Percentiles rank a stretch among this genome's conserved stretches.
phyloP scores from a whole-genome alignment of 1,284 basidiomycete species.

The Sanghuangporus sanghuang region DNA sequence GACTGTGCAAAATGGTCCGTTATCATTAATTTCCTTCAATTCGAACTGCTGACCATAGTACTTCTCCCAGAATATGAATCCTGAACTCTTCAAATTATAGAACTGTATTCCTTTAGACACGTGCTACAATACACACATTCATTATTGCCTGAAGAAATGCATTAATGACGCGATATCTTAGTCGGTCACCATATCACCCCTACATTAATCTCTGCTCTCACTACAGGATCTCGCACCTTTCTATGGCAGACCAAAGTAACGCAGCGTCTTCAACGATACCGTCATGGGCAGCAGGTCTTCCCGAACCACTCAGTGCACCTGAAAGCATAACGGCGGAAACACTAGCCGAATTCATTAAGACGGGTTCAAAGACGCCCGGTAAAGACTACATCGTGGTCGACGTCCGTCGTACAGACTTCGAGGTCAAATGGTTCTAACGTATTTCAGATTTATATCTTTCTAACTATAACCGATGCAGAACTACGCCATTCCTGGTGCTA shows the following conservation, averaged over 20 bases:
- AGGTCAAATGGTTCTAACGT: not conserved
- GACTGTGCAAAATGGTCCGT: constrained; percentile 78
- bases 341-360: constrained; percentile 12
- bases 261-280: not conserved
- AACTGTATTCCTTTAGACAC: not conserved
- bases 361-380: not conserved
- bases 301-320: constrained; percentile 10
- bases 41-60: not conserved
- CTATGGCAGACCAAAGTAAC: constrained; percentile 1
- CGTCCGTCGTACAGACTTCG: constrained; percentile 16
- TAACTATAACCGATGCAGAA: constrained; percentile 1
- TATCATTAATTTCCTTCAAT: not conserved
- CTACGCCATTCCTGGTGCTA: constrained; percentile 16
- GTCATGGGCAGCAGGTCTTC: constrained; percentile 14
- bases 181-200: not conserved
- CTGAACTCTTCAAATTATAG: constrained; percentile 17
- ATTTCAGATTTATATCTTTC: too few species aligned
- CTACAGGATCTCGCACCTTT: too few species aligned
- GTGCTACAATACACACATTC: not conserved
- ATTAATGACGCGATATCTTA: not conserved
- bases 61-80: constrained; percentile 14
- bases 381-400: constrained; percentile 18
- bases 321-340: constrained; percentile 6
- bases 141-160: not conserved
- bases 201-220: too few species aligned